Percentiles rank a stretch among this genome's conserved stretches.
These are phyloP conservation scores for Solanum aculeatissimum DNA, from an alignment of 305 asterid species.

Conservation along the genomic window DNA sequence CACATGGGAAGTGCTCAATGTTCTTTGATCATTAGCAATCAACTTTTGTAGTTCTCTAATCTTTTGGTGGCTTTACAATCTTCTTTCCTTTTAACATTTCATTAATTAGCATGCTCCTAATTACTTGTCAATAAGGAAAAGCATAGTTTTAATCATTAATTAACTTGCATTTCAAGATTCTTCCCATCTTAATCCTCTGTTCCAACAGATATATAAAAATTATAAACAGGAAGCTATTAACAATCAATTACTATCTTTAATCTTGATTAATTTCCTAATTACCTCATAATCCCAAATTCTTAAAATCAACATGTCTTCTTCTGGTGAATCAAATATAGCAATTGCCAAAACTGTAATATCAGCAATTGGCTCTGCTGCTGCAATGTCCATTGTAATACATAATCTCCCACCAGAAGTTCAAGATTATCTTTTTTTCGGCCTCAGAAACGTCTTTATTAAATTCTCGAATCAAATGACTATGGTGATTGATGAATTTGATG, in stretches of 20 bases:
- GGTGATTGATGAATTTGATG: background rate
- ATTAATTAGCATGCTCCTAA: background rate
- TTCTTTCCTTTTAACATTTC: background rate
- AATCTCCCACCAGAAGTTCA: background rate
- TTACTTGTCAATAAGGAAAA: background rate
- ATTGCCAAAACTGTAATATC: background rate
- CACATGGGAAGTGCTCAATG: background rate
- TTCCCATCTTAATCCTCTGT: background rate
- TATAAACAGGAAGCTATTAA: background rate
- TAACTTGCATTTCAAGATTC: background rate
- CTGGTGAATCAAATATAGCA: background rate
- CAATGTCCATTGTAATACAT: background rate
- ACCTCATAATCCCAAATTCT: background rate
- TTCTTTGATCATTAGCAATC: background rate
- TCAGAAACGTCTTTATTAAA: background rate
- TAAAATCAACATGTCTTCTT: background rate
- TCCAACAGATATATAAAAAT: background rate
- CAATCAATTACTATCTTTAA: background rate
- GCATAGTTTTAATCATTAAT: background rate
- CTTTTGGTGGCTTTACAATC: background rate
- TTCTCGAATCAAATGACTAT: background rate
- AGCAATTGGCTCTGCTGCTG: background rate
- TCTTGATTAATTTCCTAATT: background rate
- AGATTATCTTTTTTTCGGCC: background rate
- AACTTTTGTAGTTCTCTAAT: background rate